phyloP scores from a whole-genome alignment of 2,329 filamentous ascomycete species.

The Aspergillus sp. region DNA sequence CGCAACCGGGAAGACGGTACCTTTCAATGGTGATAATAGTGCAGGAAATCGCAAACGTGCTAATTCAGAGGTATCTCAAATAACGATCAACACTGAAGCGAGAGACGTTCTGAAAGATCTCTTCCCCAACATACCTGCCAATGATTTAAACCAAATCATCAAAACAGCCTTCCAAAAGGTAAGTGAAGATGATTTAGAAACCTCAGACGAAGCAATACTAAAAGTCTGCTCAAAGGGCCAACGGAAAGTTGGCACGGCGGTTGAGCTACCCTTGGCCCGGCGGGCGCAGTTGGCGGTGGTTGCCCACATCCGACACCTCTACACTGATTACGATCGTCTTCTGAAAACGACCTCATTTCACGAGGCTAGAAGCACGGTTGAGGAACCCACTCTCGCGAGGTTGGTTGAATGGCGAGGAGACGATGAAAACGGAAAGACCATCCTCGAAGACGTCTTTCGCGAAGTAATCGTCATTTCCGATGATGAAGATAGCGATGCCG shows the following conservation, averaged over 20 bases:
- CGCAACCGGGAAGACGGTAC: slow-evolving; percentile 48
- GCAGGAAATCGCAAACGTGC: slow-evolving; percentile 23
- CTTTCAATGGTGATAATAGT: slow-evolving; percentile 30
- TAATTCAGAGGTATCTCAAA: slow-evolving; percentile 38
- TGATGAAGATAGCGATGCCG: slow-evolving; percentile 53
- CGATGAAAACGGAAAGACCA: slow-evolving; percentile 52
- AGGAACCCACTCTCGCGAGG: slow-evolving; percentile 55
- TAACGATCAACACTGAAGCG: slow-evolving; percentile 57
- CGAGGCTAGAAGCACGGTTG: slow-evolving; percentile 55
- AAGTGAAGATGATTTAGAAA: slow-evolving; percentile 18
- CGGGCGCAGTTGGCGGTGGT: slow-evolving; percentile 62
- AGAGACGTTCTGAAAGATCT: slow-evolving; percentile 60
- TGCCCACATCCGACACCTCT: slow-evolving; percentile 61
- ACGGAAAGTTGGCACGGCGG: slow-evolving; percentile 58
- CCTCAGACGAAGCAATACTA: slow-evolving; percentile 5
- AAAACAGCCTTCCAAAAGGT: slow-evolving; percentile 61
- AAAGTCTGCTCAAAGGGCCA: slow-evolving; percentile 42
- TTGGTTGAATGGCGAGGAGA: slow-evolving; percentile 64
- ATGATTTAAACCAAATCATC: slow-evolving; percentile 58
- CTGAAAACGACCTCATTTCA: slow-evolving; percentile 54
- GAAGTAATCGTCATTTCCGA: slow-evolving; percentile 65
- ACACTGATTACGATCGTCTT: slow-evolving; percentile 63
- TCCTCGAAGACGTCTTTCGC: slow-evolving; percentile 61
- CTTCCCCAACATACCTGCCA: slow-evolving; percentile 62
- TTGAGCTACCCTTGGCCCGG: slow-evolving; percentile 54